Percentiles rank a stretch among this genome's conserved stretches.
Conservation (phyloP, 176 grass and related monocot genomes). For the Avena insularis region DNA sequence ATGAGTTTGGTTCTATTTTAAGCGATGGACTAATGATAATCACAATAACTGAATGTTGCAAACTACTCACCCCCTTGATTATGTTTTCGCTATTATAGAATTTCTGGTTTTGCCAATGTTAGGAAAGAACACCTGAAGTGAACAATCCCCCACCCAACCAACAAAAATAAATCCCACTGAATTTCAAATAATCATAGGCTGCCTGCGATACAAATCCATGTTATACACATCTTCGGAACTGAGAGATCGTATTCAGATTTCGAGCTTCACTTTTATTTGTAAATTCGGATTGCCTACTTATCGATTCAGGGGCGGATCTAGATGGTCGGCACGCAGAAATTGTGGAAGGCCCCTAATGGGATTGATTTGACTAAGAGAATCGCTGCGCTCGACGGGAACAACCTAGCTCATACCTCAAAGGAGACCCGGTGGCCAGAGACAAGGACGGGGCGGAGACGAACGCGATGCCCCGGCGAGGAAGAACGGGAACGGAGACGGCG, state of each 20-base stretch:
- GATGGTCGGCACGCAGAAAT: background rate
- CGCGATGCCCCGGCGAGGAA: background rate
- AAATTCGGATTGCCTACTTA: background rate
- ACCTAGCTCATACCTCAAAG: constrained; percentile 12
- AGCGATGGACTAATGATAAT: background rate
- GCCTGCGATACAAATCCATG: background rate
- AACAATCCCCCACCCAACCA: background rate
- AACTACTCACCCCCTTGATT: background rate
- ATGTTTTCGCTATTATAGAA: background rate
- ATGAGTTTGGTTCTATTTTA: background rate
- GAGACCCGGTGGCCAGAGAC: background rate
- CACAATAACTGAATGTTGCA: background rate
- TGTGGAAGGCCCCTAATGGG: background rate
- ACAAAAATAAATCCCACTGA: background rate
- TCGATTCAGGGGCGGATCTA: constrained; percentile 6
- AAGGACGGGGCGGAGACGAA: background rate
- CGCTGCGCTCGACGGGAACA: background rate
- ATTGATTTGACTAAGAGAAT: background rate
- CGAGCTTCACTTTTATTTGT: background rate
- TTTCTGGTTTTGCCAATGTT: background rate
- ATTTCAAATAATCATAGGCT: background rate
- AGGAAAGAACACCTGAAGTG: background rate
- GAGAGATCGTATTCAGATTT: background rate
- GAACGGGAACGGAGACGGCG: background rate
- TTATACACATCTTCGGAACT: background rate